Evolutionary conservation across 75 land plant species (phyloP), one percentile per base, ranked within the genome.

Genomic region (Picea sitchensis): DNA sequence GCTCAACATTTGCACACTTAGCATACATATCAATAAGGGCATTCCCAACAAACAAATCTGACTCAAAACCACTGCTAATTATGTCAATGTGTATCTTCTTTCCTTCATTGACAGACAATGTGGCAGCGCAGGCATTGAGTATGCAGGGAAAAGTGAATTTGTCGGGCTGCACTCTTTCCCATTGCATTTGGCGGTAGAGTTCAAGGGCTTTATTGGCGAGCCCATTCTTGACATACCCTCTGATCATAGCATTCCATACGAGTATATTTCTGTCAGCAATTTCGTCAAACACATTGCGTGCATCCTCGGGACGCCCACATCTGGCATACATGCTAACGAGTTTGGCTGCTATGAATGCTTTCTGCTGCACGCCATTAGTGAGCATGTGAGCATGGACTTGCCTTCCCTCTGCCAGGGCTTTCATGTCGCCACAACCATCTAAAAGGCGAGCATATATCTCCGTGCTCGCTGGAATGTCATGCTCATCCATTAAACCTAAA

Each of bases 231-330:
- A 87, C 86, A 77, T 71, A 84, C 73, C 86, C 90, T 75, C 85
- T 81, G 32, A 90, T 86, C 80, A 90, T 87, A 64, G 83, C 65
- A 36, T 79, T 86, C 92, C 92, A 90, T 11, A 86, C 69, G 30
- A 88, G 64, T 0, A 26, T 44, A 32, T 59, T 90, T 47, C 84
- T 83, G 6, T 17, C 9, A 3, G 76, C 62, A 84, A 87, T 90
- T 58, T 67, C 67, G 26, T 82, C 84, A 73, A 90, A 90, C 81
- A 88, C 17, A 20, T 61, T 56, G 38, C 80, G 30, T 7, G 86
- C 68, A 12, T 83, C 88, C 15, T 83, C 86, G 32, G 85, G 21
- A 59, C 65, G 59, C 6, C 87, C 92, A 73, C 31, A 32, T 68
- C 81, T 89, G 20, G 26, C 26, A 36, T 36, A 36, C 3, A 36